Evolutionary conservation across 257 asterid species (phyloP), one percentile per base, ranked within the genome.

Genomic region (Pogostemon cablin): DNA sequence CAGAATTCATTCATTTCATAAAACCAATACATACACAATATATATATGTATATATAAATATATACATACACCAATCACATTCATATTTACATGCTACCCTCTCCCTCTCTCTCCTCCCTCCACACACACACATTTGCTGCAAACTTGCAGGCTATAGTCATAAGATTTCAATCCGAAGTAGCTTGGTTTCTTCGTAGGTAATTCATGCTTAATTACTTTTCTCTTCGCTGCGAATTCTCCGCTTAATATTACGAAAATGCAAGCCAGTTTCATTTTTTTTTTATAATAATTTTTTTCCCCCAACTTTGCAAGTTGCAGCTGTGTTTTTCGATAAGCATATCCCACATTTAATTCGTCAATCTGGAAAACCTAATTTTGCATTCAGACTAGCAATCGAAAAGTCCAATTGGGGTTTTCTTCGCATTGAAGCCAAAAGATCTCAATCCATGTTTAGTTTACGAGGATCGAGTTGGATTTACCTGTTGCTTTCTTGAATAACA

Each of bases 381-480:
- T n/a, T 48, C 63, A 58, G 60, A 35, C 71, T 71, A 53, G 12
- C 12, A 60, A 66, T 65, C 42, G 40, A 35, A 53, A 56, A 49
- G 37, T 47, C 38, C 46, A 43, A 52, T 9, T 11, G 52, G 63
- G 63, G n/a, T 34, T 63, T 62, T 43, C 78, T 80, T 72, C 15
- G 15, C 8, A 4, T 65, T 72, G 80, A 69, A 80, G 65, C 61
- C 81, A 75, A 40, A 66, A 68, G 32, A 25, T 25, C 72, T 20
- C 59, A 42, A 46, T 59, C 9, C 47, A 42, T 6, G 12, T 38
- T 6, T 37, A 58, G 25, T 44, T 52, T 50, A 17, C 2, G 41
- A 56, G 54, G 50, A 70, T 41, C 41, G 15, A 61, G n/a, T 32
- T 32, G 67, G 43, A 53, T 63, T 49, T 59, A 53, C 67, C 3